Conservation (phyloP, 2,329 filamentous ascomycete species). For the Myotisia sp. region DNA sequence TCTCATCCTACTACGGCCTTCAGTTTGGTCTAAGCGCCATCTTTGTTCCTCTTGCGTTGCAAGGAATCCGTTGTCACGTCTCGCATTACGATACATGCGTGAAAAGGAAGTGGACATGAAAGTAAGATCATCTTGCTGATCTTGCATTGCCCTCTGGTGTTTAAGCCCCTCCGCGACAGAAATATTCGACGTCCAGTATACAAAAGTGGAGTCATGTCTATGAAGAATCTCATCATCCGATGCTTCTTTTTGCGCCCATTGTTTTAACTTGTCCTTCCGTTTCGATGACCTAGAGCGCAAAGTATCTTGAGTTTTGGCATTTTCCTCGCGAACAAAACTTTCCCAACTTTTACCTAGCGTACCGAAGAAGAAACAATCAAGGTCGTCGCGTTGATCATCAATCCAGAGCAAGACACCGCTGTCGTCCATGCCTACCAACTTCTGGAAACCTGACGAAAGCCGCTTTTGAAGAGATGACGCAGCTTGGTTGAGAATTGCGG, state of each 20-base stretch:
- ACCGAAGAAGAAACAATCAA: conserved; percentile 72
- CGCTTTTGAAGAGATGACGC: conserved; percentile 56
- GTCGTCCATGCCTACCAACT: conserved; percentile 76
- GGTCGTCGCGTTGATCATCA: conserved; percentile 59
- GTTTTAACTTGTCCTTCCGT: conserved; percentile 66
- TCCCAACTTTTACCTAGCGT: conserved; percentile 75
- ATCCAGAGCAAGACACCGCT: conserved; percentile 80
- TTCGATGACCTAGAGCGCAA: conserved; percentile 55
- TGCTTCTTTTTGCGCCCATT: conserved; percentile 60
- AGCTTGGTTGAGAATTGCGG: conserved; percentile 56
- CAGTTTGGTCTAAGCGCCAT: conserved; percentile 91
- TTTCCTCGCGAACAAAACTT: conserved; percentile 69
- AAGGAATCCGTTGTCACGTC: conserved; percentile 68
- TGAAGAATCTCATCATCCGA: conserved; percentile 57
- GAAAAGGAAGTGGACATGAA: conserved; percentile 64
- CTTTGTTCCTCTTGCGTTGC: conserved; percentile 50
- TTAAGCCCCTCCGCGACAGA: conserved; percentile 85
- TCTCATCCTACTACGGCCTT: conserved; percentile 90
- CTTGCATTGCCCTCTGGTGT: conserved; percentile 74
- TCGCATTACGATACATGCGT: conserved; percentile 64
- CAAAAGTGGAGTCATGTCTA: conserved; percentile 74
- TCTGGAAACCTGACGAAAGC: conserved; percentile 63
- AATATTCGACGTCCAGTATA: conserved; percentile 90
- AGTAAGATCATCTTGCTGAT: conserved; percentile 76
- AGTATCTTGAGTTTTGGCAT: conserved; percentile 62